Conservation (phyloP, 805 yeast species). For the Zygotorulaspora florentina region DNA sequence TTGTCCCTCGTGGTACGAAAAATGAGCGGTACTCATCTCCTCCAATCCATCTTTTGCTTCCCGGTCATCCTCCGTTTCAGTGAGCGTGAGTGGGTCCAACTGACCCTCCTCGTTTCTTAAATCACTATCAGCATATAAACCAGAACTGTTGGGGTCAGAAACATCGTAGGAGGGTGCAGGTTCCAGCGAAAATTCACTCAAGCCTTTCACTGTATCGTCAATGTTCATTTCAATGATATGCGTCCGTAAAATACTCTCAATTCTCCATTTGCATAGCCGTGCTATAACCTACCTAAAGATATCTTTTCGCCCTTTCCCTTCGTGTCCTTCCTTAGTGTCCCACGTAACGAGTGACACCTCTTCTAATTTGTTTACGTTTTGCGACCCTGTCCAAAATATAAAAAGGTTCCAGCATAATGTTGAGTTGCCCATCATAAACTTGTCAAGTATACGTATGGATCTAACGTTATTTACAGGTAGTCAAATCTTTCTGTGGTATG, state of each 20-base stretch:
- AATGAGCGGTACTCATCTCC: constrained; percentile 23
- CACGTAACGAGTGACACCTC: too few species aligned
- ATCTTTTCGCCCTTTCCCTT: too few species aligned
- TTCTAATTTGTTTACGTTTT: too few species aligned
- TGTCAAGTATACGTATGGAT: background rate
- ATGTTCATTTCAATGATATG: constrained; percentile 9
- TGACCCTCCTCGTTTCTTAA: constrained; percentile 1
- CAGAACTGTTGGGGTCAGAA: constrained; percentile 14
- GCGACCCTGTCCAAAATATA: too few species aligned
- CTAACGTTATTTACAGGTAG: background rate
- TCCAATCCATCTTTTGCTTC: constrained; percentile 8
- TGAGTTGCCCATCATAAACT: too few species aligned
- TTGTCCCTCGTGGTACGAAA: constrained; percentile 33
- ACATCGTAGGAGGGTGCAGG: constrained; percentile 29
- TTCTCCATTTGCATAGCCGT: too few species aligned
- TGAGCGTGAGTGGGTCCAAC: constrained; percentile 1
- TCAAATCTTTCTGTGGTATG: constrained; percentile 4
- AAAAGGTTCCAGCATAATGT: too few species aligned
- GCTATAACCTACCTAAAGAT: too few species aligned
- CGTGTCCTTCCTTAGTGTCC: too few species aligned
- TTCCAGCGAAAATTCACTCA: constrained; percentile 26
- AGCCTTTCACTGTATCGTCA: constrained; percentile 8
- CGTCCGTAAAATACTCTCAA: background rate
- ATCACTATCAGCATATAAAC: constrained; percentile 15
- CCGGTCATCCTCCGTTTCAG: constrained; percentile 8